A percentile compares a stretch with the other conserved stretches of the same genome.
These are phyloP conservation scores for Coniella lustricola DNA, from an alignment of 2,329 filamentous ascomycete species.

Conservation along the genomic window DNA sequence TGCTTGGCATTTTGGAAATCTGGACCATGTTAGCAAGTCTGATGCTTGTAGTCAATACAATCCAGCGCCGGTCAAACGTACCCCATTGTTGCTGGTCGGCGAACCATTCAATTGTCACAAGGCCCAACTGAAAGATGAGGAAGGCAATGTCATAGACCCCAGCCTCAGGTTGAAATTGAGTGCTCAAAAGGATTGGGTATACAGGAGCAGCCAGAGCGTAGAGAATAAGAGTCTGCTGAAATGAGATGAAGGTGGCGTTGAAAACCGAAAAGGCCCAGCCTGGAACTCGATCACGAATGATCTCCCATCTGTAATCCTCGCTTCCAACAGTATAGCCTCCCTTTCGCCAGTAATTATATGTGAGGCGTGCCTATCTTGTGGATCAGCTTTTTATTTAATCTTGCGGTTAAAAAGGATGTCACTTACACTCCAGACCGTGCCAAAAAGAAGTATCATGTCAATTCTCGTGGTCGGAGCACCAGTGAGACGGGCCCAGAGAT, in stretches of 20 bases:
- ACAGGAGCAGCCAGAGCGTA: constrained; percentile 68
- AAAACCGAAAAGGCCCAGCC: constrained; percentile 69
- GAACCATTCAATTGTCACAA: constrained; percentile 64
- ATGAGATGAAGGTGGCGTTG: constrained; percentile 84
- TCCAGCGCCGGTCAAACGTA: constrained; percentile 32
- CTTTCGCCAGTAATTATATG: constrained; percentile 94
- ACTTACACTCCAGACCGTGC: constrained; percentile 72
- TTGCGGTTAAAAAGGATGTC: neutral
- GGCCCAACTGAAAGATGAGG: constrained; percentile 36
- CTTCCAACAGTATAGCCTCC: constrained; percentile 84
- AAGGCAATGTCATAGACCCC: constrained; percentile 42
- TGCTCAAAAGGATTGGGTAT: constrained; percentile 72
- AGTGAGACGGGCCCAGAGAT: constrained; percentile 71
- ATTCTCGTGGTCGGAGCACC: constrained; percentile 64
- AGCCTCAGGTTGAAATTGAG: constrained; percentile 50
- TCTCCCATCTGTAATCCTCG: constrained; percentile 91
- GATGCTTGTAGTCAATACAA: no score
- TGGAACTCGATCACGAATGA: constrained; percentile 61
- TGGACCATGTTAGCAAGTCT: constrained; percentile 25
- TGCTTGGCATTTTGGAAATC: constrained; percentile 77
- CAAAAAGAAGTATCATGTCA: constrained; percentile 65
- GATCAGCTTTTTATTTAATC: constrained; percentile 18
- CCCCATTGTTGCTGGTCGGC: constrained; percentile 92
- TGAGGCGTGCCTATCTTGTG: constrained; percentile 60
- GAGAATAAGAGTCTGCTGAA: constrained; percentile 75